phyloP scores from a whole-genome alignment of 129 eudicot genomes.

The Rutidosis leptorrhynchoides region DNA sequence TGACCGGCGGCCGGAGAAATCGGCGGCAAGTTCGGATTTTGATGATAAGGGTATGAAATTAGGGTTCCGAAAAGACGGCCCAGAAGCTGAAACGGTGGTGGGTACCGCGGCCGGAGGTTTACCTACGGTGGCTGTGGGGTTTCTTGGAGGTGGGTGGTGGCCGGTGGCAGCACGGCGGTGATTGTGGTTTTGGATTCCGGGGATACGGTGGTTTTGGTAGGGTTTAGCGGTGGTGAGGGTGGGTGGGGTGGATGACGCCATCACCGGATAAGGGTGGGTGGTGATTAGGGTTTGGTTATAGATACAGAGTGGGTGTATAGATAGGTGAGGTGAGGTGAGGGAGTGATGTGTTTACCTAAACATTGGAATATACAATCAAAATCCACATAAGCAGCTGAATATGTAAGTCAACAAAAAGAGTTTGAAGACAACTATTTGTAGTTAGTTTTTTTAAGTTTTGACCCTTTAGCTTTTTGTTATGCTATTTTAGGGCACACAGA shows the following conservation, averaged over 20 bases:
- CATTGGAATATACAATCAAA: conserved; percentile 13
- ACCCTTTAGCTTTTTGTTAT: background rate
- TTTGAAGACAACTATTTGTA: background rate
- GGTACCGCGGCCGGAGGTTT: conserved; percentile 27
- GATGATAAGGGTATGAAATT: conserved; percentile 35
- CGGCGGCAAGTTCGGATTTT: conserved; percentile 59
- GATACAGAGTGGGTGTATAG: background rate
- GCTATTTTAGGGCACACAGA: conserved; percentile 1
- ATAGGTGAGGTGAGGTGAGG: conserved; percentile 21
- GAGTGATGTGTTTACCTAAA: background rate
- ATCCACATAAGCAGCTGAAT: conserved; percentile 2
- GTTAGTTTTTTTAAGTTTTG: background rate
- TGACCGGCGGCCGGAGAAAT: conserved; percentile 76
- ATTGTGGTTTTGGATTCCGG: conserved; percentile 36
- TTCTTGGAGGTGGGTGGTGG: conserved; percentile 38
- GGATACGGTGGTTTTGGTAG: conserved; percentile 58
- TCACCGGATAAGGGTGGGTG: conserved; percentile 18
- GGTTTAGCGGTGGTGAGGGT: conserved; percentile 75
- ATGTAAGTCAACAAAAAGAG: conserved; percentile 8
- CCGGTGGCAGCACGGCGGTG: conserved; percentile 33
- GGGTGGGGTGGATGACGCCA: conserved; percentile 95
- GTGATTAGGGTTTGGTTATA: conserved; percentile 23
- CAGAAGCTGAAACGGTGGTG: conserved; percentile 29
- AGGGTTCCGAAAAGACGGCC: conserved; percentile 30
- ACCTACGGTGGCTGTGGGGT: conserved; percentile 24